phyloP scores from a whole-genome alignment of 2,329 filamentous ascomycete genomes.

The Rhynchosporium graminicola region DNA sequence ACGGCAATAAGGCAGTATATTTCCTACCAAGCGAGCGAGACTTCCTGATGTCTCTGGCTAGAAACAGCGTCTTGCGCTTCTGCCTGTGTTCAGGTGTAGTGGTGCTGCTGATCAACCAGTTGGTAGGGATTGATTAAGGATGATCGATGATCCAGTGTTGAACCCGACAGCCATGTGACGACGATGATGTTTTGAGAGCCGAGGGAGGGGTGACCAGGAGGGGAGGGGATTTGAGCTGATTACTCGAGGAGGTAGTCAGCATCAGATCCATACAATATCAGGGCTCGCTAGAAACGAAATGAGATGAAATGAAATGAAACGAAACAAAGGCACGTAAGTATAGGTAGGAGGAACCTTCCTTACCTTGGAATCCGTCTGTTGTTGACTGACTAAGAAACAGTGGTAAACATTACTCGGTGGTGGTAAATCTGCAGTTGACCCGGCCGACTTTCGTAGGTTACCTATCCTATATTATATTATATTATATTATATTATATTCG shows the following conservation, averaged over 20 bases:
- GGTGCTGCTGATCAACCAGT: conserved; percentile 22
- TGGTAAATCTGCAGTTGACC: too few relatives aligned
- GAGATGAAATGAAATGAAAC: not conserved
- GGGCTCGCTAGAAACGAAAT: not conserved
- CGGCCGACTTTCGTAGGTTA: too few relatives aligned
- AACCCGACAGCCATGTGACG: conserved; percentile 19
- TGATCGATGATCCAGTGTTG: conserved; percentile 15
- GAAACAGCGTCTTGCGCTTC: conserved; percentile 24
- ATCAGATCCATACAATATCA: conserved; percentile 5
- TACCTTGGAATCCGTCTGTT: not conserved
- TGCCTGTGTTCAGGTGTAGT: conserved; percentile 21
- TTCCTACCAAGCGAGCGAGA: conserved; percentile 7
- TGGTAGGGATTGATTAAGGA: conserved; percentile 21
- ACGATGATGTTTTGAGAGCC: conserved; percentile 13
- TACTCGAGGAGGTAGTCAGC: conserved; percentile 23
- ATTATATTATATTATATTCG: too few relatives aligned
- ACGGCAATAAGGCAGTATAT: conserved; percentile 19
- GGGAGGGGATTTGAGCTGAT: conserved; percentile 34
- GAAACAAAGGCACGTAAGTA: not conserved
- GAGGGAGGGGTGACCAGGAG: conserved; percentile 10
- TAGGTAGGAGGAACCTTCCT: too few relatives aligned
- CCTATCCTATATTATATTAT: too few relatives aligned
- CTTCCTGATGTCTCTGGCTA: not conserved
- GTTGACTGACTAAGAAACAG: not conserved
- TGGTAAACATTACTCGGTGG: too few relatives aligned